Evolutionary conservation across 2,329 filamentous ascomycete genomes (phyloP).

Genomic region (Daldinia sp.): DNA sequence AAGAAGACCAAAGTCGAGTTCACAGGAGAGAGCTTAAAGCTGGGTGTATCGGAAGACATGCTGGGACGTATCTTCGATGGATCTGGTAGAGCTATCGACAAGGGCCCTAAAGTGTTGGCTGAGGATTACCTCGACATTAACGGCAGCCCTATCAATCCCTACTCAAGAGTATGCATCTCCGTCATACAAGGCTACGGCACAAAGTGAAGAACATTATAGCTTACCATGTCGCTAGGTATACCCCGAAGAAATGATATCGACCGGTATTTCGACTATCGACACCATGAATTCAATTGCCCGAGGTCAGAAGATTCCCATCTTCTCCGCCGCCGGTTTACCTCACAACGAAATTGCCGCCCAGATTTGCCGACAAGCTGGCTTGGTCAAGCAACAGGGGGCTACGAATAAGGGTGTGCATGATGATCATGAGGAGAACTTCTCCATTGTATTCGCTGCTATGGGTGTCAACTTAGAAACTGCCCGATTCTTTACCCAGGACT

Average conservation of each 20-base stretch:
- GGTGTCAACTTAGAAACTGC: constrained; percentile 99
- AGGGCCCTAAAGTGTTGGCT: constrained; percentile 96
- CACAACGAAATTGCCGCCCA: constrained; percentile 99
- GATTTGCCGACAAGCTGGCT: constrained; percentile 95
- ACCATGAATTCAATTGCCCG: constrained; percentile 98
- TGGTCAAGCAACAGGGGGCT: constrained; percentile 82
- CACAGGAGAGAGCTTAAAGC: constrained; percentile 95
- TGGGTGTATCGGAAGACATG: constrained; percentile 99
- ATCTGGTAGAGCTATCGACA: constrained; percentile 97
- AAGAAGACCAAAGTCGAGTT: constrained; percentile 99
- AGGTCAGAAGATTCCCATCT: constrained; percentile 99
- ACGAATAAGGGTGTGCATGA: constrained; percentile 97
- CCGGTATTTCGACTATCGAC: constrained; percentile 98
- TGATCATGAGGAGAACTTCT: constrained; percentile 98
- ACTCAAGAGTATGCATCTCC: constrained; percentile 80
- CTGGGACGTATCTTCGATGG: constrained; percentile 98
- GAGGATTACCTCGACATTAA: constrained; percentile 99
- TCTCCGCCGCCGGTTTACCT: constrained; percentile 96
- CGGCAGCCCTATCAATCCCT: constrained; percentile 98
- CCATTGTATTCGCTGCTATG: constrained; percentile 99
- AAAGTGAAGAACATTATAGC: constrained; percentile 21
- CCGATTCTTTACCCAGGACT: constrained; percentile 98
- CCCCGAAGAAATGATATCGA: constrained; percentile 99
- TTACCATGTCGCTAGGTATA: constrained; percentile 74
- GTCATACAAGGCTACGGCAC: constrained; percentile 6